Conservation (phyloP, 2,329 filamentous ascomycete species). For the Aspergillus clavatus region DNA sequence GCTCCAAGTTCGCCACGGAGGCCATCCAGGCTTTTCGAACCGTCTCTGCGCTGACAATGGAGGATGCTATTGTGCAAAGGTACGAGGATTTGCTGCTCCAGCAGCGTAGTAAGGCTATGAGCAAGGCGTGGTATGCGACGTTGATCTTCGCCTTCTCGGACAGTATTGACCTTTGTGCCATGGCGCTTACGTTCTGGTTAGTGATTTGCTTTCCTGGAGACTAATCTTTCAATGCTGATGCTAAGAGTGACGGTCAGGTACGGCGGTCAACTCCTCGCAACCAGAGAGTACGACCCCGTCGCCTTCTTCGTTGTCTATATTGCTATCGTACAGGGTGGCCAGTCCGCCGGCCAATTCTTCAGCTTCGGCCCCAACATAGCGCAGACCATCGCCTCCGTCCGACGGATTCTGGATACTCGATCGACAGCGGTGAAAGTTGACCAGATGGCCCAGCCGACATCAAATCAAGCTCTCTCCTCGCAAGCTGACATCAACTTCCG, state of each 20-base stretch:
- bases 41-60: slow-evolving; percentile 65
- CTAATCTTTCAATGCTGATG: no score
- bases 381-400: slow-evolving; percentile 35
- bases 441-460: background rate
- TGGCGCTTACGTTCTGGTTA: slow-evolving; percentile 58
- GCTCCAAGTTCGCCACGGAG: slow-evolving; percentile 70
- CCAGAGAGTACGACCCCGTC: slow-evolving; percentile 43
- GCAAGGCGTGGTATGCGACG: slow-evolving; percentile 58
- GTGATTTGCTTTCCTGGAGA: background rate
- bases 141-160: slow-evolving; percentile 66
- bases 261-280: slow-evolving; percentile 55
- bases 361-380: slow-evolving; percentile 57
- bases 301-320: slow-evolving; percentile 60
- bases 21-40: slow-evolving; percentile 70
- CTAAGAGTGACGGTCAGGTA: slow-evolving; percentile 52
- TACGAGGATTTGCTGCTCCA: slow-evolving; percentile 56
- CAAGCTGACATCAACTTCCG: background rate
- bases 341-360: slow-evolving; percentile 63
- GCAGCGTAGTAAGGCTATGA: slow-evolving; percentile 58
- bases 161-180: slow-evolving; percentile 59
- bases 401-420: slow-evolving; percentile 31
- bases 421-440: background rate
- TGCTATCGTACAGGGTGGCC: slow-evolving; percentile 62
- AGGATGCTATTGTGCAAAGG: slow-evolving; percentile 58
- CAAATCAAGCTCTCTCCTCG: background rate